Evolutionary conservation across 805 yeast genomes (phyloP), one percentile per base, ranked within the genome.

Genomic region (Starmerella apis): DNA sequence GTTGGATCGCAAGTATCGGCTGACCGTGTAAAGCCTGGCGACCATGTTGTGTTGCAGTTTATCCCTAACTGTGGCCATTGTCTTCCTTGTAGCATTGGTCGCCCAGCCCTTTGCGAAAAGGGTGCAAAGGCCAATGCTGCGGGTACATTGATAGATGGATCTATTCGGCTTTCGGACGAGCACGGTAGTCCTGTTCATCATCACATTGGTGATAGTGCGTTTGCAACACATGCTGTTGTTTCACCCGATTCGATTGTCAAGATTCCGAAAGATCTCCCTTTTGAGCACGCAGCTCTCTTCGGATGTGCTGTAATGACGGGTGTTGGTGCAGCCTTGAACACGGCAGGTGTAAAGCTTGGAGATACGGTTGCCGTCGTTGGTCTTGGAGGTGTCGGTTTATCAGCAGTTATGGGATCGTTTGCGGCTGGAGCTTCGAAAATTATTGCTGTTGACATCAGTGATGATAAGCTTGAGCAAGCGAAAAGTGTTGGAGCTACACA

Each of bases 251-350:
- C 96, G 11, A 85, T 92, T 44, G 98, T 88, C 53, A 92, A 95
- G 20, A 86, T 92, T 59, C 80, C 86, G 65, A 81, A 83, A 52
- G 69, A 76, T 55, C 95, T 95, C 50, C 83, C 86, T 52, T 74
- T 80, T 66, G 95, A 86, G 65, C 79, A 83, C 65, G 84, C 90
- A 36, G 87, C 96, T 71, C 71, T 92, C 66, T 77, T 92, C 62
- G 98, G 97, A 43, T 92, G 98, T 68, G 98, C 97, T 73, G 86
- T 92, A 63, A 88, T 97, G 50, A 92, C 98, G 48, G 97, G 98
- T 57, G 87, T 84, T 65, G 98, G 98, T 69, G 95, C 97, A 47
- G 97, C 96, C 47, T 76, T 85, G 59, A 86, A 85, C 72, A 86
- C 96, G 47, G 96, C 96, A 52, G 74, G 83, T 60, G 90, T 92